Evolutionary conservation across 768 basidiomycete species (phyloP).

Genomic region (Pulveroboletus sp.): DNA sequence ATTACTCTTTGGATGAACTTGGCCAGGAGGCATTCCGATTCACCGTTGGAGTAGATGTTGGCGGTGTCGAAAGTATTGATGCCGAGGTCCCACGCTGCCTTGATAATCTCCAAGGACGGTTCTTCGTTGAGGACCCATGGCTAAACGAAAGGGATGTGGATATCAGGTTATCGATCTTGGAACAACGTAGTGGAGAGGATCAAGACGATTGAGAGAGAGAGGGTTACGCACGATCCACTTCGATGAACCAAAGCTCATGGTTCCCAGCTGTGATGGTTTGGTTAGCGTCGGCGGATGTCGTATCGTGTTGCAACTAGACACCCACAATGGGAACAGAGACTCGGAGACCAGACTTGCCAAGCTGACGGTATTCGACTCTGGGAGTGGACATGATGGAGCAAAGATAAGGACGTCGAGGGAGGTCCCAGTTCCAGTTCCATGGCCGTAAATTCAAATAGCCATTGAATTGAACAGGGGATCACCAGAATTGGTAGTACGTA

Average conservation of each 20-base stretch:
- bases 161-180: not conserved
- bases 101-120: conserved; percentile 31
- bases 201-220: too few relatives aligned
- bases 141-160: not conserved
- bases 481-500: too few relatives aligned
- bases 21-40: conserved; percentile 35
- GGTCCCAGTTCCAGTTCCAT: too few relatives aligned
- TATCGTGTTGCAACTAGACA: not conserved
- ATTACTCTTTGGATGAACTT: conserved; percentile 34
- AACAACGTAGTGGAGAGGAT: too few relatives aligned
- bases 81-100: conserved; percentile 29
- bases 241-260: conserved; percentile 4
- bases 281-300: not conserved
- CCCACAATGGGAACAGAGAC: conserved; percentile 34
- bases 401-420: too few relatives aligned
- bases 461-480: too few relatives aligned
- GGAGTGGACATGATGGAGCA: conserved; percentile 6
- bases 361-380: conserved; percentile 26
- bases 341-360: conserved; percentile 30
- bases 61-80: too few relatives aligned
- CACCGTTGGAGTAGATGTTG: conserved; percentile 11
- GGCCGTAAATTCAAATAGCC: too few relatives aligned
- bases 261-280: conserved; percentile 20
- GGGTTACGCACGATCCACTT: not conserved
- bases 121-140: conserved; percentile 29